These are phyloP conservation scores for Allomyces macrogynus DNA, from an alignment of 192 early-diverging fungal species.

Conservation along the genomic window DNA sequence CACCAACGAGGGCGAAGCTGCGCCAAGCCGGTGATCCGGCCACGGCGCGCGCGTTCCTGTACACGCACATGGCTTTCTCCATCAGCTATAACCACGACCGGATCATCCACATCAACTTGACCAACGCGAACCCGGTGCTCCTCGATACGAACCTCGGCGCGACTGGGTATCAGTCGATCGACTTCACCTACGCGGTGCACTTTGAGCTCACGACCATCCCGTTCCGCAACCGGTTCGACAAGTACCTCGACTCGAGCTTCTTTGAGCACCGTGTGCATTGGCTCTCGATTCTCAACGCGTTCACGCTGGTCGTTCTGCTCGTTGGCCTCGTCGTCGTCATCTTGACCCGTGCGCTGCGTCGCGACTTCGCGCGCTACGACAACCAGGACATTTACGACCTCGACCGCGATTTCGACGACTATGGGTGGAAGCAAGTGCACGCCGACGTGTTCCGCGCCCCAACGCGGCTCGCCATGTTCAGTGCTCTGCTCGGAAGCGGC, in stretches of 20 bases:
- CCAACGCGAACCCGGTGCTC: conserved; percentile 12
- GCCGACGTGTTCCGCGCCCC: conserved; percentile 95
- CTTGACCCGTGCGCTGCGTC: conserved; percentile 65
- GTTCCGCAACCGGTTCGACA: conserved; percentile 67
- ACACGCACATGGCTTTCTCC: neutral
- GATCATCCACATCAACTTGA: conserved; percentile 29
- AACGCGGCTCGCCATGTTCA: conserved; percentile 42
- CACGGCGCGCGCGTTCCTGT: neutral
- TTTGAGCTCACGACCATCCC: conserved; percentile 27
- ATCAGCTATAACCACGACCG: conserved; percentile 6
- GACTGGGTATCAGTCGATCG: conserved; percentile 7
- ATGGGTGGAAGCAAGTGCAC: conserved; percentile 95
- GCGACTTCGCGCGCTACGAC: conserved; percentile 88
- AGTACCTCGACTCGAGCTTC: conserved; percentile 55
- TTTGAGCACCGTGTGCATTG: conserved; percentile 86
- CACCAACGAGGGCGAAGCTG: too few relatives aligned
- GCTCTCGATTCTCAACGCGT: conserved; percentile 86
- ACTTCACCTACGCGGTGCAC: conserved; percentile 53
- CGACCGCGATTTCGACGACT: conserved; percentile 69
- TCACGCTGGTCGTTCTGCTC: conserved; percentile 80
- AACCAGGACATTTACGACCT: conserved; percentile 44
- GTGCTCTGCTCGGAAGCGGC: conserved; percentile 70
- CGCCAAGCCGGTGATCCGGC: neutral
- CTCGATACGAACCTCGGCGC: conserved; percentile 8
- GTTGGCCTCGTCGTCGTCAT: conserved; percentile 80